Conservation (phyloP, 2,329 filamentous ascomycete species). For the Fusarium sp. region DNA sequence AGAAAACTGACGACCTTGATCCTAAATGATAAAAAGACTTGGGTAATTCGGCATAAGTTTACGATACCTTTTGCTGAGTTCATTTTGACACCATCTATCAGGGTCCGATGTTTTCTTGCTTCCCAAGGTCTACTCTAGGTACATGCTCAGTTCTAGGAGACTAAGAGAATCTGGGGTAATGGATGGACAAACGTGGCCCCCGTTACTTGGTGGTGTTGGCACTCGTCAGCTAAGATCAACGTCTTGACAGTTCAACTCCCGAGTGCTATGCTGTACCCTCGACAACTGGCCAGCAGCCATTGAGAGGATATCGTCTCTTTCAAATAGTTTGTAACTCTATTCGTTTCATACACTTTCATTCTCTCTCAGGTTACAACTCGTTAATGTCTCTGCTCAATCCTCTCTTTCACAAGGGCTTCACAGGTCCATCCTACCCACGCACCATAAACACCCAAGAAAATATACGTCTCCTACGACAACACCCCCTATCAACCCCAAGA, state of each 20-base stretch:
- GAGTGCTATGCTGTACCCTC: neutral
- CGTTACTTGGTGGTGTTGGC: constrained; percentile 4
- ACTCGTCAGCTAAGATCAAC: neutral
- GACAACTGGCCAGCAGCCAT: neutral
- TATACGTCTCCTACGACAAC: constrained; percentile 23
- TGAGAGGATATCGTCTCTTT: neutral
- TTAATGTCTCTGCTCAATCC: neutral
- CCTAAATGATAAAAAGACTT: neutral
- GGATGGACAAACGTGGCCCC: neutral
- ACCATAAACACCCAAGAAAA: neutral
- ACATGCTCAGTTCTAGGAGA: constrained; percentile 2
- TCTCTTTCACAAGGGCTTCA: neutral
- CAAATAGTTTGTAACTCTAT: neutral
- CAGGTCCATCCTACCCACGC: neutral
- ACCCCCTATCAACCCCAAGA: constrained; percentile 23
- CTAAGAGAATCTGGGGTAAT: constrained; percentile 18
- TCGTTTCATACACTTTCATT: neutral
- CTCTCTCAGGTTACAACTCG: neutral
- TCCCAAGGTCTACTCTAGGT: neutral
- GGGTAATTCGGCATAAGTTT: neutral
- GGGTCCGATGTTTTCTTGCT: no score
- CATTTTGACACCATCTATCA: neutral
- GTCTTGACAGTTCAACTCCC: neutral
- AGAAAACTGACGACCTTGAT: neutral
- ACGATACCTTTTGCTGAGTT: neutral